Base-by-base conservation (phyloP, 139 green algal species). In the Closterium sp. region DNA sequence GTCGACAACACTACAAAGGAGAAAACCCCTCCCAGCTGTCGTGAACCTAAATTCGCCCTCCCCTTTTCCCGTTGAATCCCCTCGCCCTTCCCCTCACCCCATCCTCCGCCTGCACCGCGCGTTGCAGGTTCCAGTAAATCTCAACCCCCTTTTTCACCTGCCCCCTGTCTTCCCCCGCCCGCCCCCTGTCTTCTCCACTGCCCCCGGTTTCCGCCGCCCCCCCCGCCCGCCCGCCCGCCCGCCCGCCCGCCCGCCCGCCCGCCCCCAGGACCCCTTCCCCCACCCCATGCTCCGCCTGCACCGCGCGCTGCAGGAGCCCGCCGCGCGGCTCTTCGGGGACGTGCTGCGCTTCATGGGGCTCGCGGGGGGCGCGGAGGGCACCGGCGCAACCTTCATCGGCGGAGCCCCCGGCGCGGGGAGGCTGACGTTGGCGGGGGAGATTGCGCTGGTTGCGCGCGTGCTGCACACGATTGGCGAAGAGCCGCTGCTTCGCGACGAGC, bases 301-400 rank as follows among this genome's bases (percentile, higher is more conserved):
- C 55, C 86, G 28, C n/a, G 86, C 35, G 35, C 86, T 89, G 8
- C 86, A 89, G 86, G 86, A 89, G 9, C 35, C 66, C 31, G 86
- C 86, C 31, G 86, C 66, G 86, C 55, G 66, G 10, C 31, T 89
- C 5, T 89, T 89, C 86, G n/a, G 86, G n/a, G 86, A 89, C 31
- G 30, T 89, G 16, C 86, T 89, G 32, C 86, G 86, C 31, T 84
- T 85, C 31, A 89, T 89, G 86, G 86, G 86, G 66, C 35, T 89
- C 21, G 86, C n/a, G 86, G 30, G 64, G 1, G 86, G 86, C 30
- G 66, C 55, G 30, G 86, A 28, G 6, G 55, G n/a, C n/a, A n/a
- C n/a, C n/a, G n/a, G 55, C 55, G 55, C 55, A 76, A 76, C 55
- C 16, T 76, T 76, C 55, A 76, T 76, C 55, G 55, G 55, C 16